Percentiles rank a stretch among this genome's conserved stretches.
phyloP scores from a whole-genome alignment of 2,329 filamentous ascomycete genomes.

The Aaosphaeria arxii region DNA sequence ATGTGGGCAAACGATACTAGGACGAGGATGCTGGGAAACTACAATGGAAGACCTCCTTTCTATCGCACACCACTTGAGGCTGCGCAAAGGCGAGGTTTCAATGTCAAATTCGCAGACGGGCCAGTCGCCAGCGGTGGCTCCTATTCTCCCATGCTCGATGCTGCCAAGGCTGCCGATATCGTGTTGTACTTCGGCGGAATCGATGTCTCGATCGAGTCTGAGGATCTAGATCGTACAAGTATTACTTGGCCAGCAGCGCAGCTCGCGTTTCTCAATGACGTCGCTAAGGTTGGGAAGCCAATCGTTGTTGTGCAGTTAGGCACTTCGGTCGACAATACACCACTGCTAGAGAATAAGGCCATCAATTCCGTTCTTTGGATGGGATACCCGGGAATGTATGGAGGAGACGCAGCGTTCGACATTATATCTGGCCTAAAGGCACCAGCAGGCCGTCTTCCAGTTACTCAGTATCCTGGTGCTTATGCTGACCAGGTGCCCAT shows the following conservation, averaged over 20 bases:
- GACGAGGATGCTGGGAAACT: conserved; percentile 58
- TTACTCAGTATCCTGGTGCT: conserved; percentile 55
- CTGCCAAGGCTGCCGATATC: conserved; percentile 46
- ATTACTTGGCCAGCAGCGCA: conserved; percentile 55
- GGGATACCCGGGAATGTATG: conserved; percentile 60
- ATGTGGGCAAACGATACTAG: conserved; percentile 54
- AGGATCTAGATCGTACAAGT: conserved; percentile 51
- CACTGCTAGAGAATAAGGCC: conserved; percentile 47
- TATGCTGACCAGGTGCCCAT: conserved; percentile 53
- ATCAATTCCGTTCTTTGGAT: conserved; percentile 56
- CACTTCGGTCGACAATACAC: conserved; percentile 53
- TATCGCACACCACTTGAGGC: conserved; percentile 54
- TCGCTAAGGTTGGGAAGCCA: conserved; percentile 49
- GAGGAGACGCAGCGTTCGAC: conserved; percentile 55
- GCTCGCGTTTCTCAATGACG: conserved; percentile 49
- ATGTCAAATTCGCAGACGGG: conserved; percentile 2
- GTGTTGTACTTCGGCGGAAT: conserved; percentile 58
- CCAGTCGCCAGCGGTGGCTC: not conserved
- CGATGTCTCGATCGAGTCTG: conserved; percentile 52
- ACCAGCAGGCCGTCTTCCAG: conserved; percentile 55
- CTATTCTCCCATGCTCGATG: not conserved
- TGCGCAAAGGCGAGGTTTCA: conserved; percentile 40
- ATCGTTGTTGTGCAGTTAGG: conserved; percentile 54
- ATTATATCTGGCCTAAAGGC: conserved; percentile 52
- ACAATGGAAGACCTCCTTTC: conserved; percentile 56